These are phyloP conservation scores for Rhinocladiella mackenziei DNA, from an alignment of 2,329 filamentous ascomycete species.

Conservation along the genomic window DNA sequence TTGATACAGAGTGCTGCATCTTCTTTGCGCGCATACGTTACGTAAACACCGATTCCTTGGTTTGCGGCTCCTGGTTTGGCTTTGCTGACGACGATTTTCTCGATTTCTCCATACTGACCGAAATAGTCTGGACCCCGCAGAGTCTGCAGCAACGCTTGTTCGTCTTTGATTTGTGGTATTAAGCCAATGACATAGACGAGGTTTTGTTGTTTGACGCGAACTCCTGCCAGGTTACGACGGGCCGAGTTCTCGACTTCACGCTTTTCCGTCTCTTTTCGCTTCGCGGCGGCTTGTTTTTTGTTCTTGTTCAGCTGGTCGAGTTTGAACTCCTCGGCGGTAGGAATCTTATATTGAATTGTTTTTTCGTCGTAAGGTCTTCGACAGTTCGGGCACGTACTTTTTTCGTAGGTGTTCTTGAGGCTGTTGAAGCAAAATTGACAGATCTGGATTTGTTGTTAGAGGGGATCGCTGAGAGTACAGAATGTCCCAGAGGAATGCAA, in stretches of 20 bases:
- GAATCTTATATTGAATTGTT: constrained; percentile 93
- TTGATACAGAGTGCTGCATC: constrained; percentile 87
- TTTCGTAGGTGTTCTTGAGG: constrained; percentile 91
- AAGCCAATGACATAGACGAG: constrained; percentile 96
- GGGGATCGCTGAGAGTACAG: not conserved
- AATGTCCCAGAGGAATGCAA: not conserved
- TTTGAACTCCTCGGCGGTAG: constrained; percentile 73
- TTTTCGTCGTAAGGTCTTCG: constrained; percentile 93
- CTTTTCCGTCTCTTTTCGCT: constrained; percentile 93
- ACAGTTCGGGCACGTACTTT: constrained; percentile 95
- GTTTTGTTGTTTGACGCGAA: constrained; percentile 96
- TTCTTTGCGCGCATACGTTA: constrained; percentile 90
- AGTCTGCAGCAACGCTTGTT: constrained; percentile 78
- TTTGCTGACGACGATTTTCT: constrained; percentile 98
- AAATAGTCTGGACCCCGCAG: constrained; percentile 90
- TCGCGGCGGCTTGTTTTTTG: constrained; percentile 74
- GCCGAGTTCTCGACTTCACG: constrained; percentile 93
- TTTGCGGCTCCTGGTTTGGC: constrained; percentile 71
- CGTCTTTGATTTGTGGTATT: constrained; percentile 85
- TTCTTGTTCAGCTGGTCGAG: constrained; percentile 31
- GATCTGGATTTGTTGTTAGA: constrained; percentile 56
- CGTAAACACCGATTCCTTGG: constrained; percentile 91
- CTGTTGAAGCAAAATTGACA: constrained; percentile 99
- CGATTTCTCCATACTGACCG: constrained; percentile 95
- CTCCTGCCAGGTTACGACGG: constrained; percentile 90